Conservation (phyloP, 108 stramenopile genomes). For the Poteriospumella lacustris region DNA sequence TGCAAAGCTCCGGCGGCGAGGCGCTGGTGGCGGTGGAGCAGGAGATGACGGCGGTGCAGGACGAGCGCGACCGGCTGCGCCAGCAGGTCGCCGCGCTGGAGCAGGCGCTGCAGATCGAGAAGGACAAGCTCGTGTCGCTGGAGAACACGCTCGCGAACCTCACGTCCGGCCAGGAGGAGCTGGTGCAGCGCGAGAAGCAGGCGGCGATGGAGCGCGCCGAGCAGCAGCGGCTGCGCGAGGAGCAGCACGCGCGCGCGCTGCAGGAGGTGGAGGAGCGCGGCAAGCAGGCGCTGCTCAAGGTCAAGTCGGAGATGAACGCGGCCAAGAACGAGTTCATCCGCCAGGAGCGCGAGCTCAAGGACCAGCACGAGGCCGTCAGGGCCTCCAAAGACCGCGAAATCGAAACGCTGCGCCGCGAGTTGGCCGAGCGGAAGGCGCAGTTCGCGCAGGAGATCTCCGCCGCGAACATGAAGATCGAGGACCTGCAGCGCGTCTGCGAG, state of each 20-base stretch:
- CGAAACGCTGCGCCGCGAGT: constrained; percentile 2
- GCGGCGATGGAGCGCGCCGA: not conserved
- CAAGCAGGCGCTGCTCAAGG: not conserved
- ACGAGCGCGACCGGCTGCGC: too few relatives aligned
- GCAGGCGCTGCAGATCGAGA: not conserved
- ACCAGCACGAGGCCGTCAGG: not conserved
- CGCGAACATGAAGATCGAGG: not conserved
- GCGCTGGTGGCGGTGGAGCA: too few relatives aligned
- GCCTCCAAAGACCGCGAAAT: not conserved
- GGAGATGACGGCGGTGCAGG: too few relatives aligned
- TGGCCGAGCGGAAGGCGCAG: not conserved
- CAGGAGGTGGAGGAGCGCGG: not conserved
- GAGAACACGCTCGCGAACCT: not conserved
- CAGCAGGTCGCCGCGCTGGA: too few relatives aligned
- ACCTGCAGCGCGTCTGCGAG: not conserved
- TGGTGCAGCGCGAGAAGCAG: not conserved
- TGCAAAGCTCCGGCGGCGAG: too few relatives aligned
- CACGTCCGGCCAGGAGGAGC: not conserved
- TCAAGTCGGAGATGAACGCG: constrained; percentile 19
- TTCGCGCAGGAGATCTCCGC: constrained; percentile 13
- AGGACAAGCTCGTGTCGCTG: not conserved
- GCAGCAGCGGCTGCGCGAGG: not conserved
- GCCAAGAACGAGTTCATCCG: not conserved
- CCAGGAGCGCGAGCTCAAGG: not conserved
- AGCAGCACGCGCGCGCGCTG: not conserved